Percentiles rank a stretch among this genome's conserved stretches.
phyloP scores from a whole-genome alignment of 2,329 filamentous ascomycete genomes.

The Cordyceps cateniannulata region DNA sequence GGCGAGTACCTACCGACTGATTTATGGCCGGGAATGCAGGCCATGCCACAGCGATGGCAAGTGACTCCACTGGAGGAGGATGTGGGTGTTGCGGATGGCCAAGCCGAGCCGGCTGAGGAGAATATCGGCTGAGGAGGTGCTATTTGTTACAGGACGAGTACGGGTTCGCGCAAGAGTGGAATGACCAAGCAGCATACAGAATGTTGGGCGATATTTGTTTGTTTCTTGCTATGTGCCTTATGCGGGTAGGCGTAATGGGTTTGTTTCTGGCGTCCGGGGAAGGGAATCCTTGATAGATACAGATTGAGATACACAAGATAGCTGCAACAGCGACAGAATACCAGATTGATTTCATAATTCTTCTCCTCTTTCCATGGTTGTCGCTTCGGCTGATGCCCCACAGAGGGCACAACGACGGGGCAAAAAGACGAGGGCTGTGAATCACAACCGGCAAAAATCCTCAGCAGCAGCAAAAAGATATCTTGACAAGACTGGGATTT shows the following conservation, averaged over 20 bases:
- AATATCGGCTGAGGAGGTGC: neutral
- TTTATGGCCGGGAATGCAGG: slow-evolving; percentile 72
- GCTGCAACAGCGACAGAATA: slow-evolving; percentile 6
- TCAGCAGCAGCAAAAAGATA: neutral
- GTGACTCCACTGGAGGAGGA: slow-evolving; percentile 33
- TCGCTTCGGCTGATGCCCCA: neutral
- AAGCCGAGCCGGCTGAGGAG: neutral
- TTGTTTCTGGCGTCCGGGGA: neutral
- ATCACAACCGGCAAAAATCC: neutral
- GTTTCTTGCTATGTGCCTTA: neutral
- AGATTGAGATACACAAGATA: slow-evolving; percentile 5
- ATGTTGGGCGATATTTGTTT: neutral
- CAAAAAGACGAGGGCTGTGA: neutral
- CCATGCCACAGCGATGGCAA: slow-evolving; percentile 47
- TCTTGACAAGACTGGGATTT: slow-evolving; percentile 28
- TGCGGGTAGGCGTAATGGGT: neutral
- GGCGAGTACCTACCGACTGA: slow-evolving; percentile 84
- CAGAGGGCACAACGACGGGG: neutral
- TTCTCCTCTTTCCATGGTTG: neutral
- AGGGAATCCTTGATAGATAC: neutral
- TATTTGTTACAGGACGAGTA: neutral
- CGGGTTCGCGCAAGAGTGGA: neutral
- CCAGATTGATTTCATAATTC: neutral
- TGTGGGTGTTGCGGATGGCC: neutral
- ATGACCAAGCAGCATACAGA: neutral